Conservation (phyloP, 129 eudicot genomes). For the Chrysanthemum seticuspe region DNA sequence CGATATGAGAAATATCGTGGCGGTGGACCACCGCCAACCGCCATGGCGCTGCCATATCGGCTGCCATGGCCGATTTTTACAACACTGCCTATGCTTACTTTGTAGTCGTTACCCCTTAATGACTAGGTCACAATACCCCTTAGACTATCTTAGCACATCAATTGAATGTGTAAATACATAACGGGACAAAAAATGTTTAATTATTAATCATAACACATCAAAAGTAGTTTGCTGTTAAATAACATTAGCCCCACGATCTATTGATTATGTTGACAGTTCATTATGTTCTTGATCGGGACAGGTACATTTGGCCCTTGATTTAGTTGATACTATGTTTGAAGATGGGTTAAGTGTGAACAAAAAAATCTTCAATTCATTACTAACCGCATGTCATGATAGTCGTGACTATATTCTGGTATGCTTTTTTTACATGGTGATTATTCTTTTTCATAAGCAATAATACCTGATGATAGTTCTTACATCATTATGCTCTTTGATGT, state of each 20-base stretch:
- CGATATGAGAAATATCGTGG: no score
- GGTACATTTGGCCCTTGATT: conserved; percentile 73
- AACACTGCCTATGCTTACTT: no score
- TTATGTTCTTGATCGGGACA: conserved; percentile 23
- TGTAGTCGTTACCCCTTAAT: no score
- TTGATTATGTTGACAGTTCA: conserved; percentile 10
- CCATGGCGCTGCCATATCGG: no score
- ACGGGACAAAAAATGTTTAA: background rate
- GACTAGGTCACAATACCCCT: no score
- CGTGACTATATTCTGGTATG: conserved; percentile 73
- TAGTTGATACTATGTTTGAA: conserved; percentile 57
- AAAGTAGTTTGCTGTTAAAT: background rate
- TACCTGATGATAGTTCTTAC: background rate
- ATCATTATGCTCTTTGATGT: conserved; percentile 7
- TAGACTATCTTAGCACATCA: no score
- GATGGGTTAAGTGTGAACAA: conserved; percentile 46
- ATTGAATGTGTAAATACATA: no score
- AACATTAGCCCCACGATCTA: background rate
- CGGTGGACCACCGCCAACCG: no score
- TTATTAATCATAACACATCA: background rate
- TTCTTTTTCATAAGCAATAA: background rate
- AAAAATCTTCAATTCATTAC: conserved; percentile 47
- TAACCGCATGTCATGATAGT: conserved; percentile 54
- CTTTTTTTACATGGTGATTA: conserved; percentile 3
- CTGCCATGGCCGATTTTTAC: no score